Evolutionary conservation across 192 early-diverging fungal genomes (phyloP), one percentile per base, ranked within the genome.

Genomic region (Jimgerdemannia flammicorona): DNA sequence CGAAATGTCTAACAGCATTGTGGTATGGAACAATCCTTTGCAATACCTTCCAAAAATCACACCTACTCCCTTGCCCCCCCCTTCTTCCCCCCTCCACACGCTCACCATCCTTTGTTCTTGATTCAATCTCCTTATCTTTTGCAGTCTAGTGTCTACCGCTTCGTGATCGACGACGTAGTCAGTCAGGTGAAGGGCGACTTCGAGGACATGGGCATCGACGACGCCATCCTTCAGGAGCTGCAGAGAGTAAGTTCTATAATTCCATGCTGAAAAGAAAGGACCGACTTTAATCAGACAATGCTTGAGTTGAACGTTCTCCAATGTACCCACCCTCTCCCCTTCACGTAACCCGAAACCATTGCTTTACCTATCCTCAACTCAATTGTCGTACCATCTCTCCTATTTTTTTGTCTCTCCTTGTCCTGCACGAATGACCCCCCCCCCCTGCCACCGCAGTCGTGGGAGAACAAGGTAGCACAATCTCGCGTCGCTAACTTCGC

Each of bases 101-200:
- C 49, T 59, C 49, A 10, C 49, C 49, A 10, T 59, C 14, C 14
- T 2, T 59, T 59, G 0, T 59, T 14, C 49, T 14, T 59, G 49
- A 59, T 59, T 14, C 40, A 4, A 7, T 40, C 17, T 63, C 3
- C 71, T 8, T 39, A 39, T 41, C 72, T 43, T 43, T 29, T 65
- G 10, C 78, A 87, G 88, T 77, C 86, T 4, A 79, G 80, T 65
- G 85, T 94, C 65, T 99, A 99, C 82, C 86, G 88, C 54, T 91
- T 90, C 77, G 93, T 99, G 64, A 97, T 99, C 75, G 91, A 94
- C 83, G 95, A 99, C 75, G 97, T 99, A 66, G 93, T 96, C 73
- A 87, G 90, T 70, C 93, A 96, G 76, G 91, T 95, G 40, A 89
- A 90, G 59, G 85, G 86, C 14, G 92, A 96, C 59, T 99, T 98